Base-by-base conservation (phyloP, 1,284 basidiomycete species). In the Boletus sp. region DNA sequence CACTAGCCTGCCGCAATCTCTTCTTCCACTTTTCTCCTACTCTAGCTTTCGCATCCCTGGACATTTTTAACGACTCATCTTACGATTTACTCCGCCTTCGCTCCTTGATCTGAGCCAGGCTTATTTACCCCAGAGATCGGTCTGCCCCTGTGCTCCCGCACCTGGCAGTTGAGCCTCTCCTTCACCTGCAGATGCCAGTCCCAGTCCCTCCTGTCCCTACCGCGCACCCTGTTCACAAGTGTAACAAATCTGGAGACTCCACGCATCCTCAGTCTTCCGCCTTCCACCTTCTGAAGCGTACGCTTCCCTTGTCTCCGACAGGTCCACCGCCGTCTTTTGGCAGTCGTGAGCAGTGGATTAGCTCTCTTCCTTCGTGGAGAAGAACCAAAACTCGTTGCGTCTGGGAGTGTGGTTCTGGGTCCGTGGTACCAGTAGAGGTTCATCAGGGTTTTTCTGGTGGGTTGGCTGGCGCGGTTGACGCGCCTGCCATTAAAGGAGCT, bases 401-500 rank as follows among this genome's bases (percentile, higher is more conserved):
- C 56, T 82, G 79, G 79, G 80, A 82, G 65, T 77, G 81, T 62
- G 75, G 77, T 54, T 59, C 48, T 26, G 53, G 52, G 54, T 50
- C 53, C 17, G 29, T 39, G 13, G 22, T 41, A 3, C 25, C 44
- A 14, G 22, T 13, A 25, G 45, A 41, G 34, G 38, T 13, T 43
- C 60, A 61, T 57, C 74, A 72, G 78, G 74, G 69, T 84, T 87
- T 85, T 84, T 62, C 66, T 54, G 67, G 69, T 70, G 85, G 85
- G 86, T 87, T 88, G 80, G 74, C 76, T 66, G 74, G 62, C 67
- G 76, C 78, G 77, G 73, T 63, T 59, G 73, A 84, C 84, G 83
- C 80, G 72, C 65, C 75, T 64, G 81, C 78, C 72, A 87, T 84
- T 86, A 87, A 88, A 86, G 85, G 85, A 80, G 64, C 75, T 69